Conservation (phyloP, 495 filamentous ascomycete species). For the Talaromyces borbonicus region DNA sequence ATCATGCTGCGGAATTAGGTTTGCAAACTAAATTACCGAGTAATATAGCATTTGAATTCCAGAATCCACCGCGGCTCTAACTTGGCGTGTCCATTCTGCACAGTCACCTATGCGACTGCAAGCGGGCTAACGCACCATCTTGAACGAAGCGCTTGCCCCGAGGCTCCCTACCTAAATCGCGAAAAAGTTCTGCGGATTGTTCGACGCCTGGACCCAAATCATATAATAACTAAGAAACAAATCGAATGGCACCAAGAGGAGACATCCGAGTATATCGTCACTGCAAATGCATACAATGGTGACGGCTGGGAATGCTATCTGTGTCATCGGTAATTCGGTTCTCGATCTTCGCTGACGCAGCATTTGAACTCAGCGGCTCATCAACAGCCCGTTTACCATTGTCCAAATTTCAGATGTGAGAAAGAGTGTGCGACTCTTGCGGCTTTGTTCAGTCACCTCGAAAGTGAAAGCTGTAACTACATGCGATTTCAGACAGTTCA, state of each 20-base stretch:
- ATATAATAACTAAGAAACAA: constrained; percentile 31
- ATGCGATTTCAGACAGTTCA: constrained; percentile 41
- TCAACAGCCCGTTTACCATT: constrained; percentile 43
- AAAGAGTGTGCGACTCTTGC: constrained; percentile 39
- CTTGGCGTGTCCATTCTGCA: constrained; percentile 37
- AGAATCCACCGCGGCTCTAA: constrained; percentile 22
- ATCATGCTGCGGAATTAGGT: too few relatives aligned
- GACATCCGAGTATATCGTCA: constrained; percentile 12
- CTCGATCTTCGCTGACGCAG: constrained; percentile 14
- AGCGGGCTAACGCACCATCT: constrained; percentile 37
- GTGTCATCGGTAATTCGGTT: constrained; percentile 28
- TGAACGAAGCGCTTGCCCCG: constrained; percentile 30
- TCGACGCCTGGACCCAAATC: constrained; percentile 22
- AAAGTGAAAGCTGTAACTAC: constrained; percentile 42
- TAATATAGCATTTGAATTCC: constrained; percentile 35
- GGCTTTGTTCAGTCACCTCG: constrained; percentile 43
- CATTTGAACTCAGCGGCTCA: constrained; percentile 32
- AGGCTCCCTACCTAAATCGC: constrained; percentile 25
- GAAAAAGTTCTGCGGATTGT: constrained; percentile 25
- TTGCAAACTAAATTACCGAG: not conserved
- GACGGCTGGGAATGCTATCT: constrained; percentile 34
- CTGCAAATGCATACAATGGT: constrained; percentile 27
- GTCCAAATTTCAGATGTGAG: constrained; percentile 34
- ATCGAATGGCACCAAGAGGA: constrained; percentile 23
- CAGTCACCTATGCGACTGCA: constrained; percentile 23